Evolutionary conservation across 129 eudicot genomes (phyloP), one percentile per base, ranked within the genome.

Genomic region (Chrysanthemum seticuspe): DNA sequence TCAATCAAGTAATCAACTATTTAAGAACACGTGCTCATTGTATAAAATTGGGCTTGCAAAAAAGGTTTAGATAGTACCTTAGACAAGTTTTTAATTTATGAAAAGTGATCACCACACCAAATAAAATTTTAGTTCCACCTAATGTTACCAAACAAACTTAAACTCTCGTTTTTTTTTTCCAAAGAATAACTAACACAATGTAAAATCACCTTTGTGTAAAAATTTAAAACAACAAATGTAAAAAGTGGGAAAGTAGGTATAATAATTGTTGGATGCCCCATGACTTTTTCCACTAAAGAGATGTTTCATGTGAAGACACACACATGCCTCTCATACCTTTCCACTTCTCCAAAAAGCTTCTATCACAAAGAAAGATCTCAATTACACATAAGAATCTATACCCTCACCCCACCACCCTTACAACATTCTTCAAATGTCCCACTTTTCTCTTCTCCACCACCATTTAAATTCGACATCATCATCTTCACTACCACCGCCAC

Each of bases 291-390:
- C 82, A 78, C 78, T 78, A 72, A 78, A 78, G 78, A 60, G 82
- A 78, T 78, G 82, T 78, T 58, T 72, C 78, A 78, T 78, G 78
- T 72, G 62, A 78, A 78, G 82, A 78, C 82, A 71, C 84, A 76
- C 84, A 75, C 81, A 76, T 76, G 73, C 73, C 84, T 75, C 84
- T 81, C 84, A 48, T 65, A 75, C 78, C 80, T 74, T 67, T 79
- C 79, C 66, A 56, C 75, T 71, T 79, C 83, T 79, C 52, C 75
- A 75, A 80, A 80, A 80, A 80, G 84, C 84, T 67, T 74, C 62
- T 12, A 74, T 78, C 78, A 70, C 45, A 75, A 65, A 73, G 53
- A 79, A 61, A 71, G 81, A 79, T 71, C 87, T 79, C 72, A 79
- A 76, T 60, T 61, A 29, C 68, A 72, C 36, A 61, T 34, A 60